phyloP scores from a whole-genome alignment of 2,329 filamentous ascomycete species.

The Acephala macrosclerotiorum region DNA sequence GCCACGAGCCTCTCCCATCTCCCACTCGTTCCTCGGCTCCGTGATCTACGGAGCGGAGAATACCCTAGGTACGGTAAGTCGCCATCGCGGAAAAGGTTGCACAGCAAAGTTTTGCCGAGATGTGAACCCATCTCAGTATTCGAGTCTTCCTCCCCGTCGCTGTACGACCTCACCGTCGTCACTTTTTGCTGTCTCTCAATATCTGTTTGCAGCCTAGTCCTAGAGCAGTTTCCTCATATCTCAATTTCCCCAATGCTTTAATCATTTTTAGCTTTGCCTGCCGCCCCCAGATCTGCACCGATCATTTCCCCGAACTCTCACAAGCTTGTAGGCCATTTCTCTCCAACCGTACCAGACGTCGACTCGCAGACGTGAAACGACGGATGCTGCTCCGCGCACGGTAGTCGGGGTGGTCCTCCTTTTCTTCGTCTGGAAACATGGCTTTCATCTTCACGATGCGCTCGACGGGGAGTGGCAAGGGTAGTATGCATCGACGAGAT shows the following conservation, averaged over 20 bases:
- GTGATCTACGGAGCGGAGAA: not conserved
- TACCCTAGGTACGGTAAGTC: not conserved
- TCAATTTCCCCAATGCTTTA: constrained; percentile 7
- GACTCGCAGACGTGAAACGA: constrained; percentile 14
- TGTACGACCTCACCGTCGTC: constrained; percentile 11
- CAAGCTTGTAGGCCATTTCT: constrained; percentile 2
- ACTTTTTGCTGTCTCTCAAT: constrained; percentile 1
- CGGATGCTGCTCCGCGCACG: constrained; percentile 11
- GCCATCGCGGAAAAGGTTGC: not conserved
- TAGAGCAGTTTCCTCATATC: constrained; percentile 5
- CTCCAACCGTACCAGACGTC: constrained; percentile 10
- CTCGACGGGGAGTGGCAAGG: constrained; percentile 21
- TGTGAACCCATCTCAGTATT: not conserved
- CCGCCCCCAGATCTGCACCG: constrained; percentile 9
- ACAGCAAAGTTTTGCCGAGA: constrained; percentile 11
- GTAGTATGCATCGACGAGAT: constrained; percentile 27
- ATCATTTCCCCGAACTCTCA: not conserved
- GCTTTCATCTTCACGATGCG: constrained; percentile 35
- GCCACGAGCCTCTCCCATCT: not conserved
- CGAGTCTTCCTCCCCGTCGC: not conserved
- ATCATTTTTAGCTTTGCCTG: constrained; percentile 8
- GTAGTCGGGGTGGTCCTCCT: constrained; percentile 14
- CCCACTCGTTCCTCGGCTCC: not conserved
- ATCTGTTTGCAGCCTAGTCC: not conserved
- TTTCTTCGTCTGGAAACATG: constrained; percentile 26